These are phyloP conservation scores for Geotrichum cucujoidarum DNA, from an alignment of 1,139 yeast genomes.

Conservation along the genomic window DNA sequence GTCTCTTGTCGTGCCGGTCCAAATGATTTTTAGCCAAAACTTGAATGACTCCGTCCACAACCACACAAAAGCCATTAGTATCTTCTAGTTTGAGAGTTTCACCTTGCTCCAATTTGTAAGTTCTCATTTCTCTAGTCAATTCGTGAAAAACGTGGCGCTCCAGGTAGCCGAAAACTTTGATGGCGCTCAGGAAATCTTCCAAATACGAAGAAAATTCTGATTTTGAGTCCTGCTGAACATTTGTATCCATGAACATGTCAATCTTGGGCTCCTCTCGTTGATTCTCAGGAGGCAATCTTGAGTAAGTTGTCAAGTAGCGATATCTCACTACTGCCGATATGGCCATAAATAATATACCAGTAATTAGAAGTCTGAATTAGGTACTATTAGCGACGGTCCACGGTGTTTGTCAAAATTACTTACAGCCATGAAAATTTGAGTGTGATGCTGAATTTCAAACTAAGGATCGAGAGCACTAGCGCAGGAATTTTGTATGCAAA, in stretches of 20 bases:
- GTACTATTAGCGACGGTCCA: neutral
- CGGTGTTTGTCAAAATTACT: conserved; percentile 14
- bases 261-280: conserved; percentile 43
- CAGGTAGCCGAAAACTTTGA: conserved; percentile 88
- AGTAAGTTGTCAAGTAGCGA: conserved; percentile 47
- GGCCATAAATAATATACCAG: conserved; percentile 22
- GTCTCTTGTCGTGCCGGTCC: conserved; percentile 6
- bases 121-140: conserved; percentile 84
- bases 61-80: conserved; percentile 78
- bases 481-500: conserved; percentile 18
- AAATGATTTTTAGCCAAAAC: conserved; percentile 56
- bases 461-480: conserved; percentile 9
- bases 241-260: conserved; percentile 41
- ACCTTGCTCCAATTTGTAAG: conserved; percentile 73
- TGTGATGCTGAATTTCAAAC: conserved; percentile 28
- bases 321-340: conserved; percentile 45
- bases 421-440: conserved; percentile 29
- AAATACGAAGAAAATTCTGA: conserved; percentile 53
- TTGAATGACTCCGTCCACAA: conserved; percentile 88
- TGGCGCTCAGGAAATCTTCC: conserved; percentile 85
- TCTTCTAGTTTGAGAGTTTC: conserved; percentile 73
- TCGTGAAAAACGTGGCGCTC: conserved; percentile 91
- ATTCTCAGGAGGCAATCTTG: conserved; percentile 46
- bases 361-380: conserved; percentile 22
- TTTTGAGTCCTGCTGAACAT: conserved; percentile 38